A percentile compares a stretch with the other conserved stretches of the same genome.
phyloP scores from a whole-genome alignment of 2,329 filamentous ascomycete species.

The Sarocladium strictum region DNA sequence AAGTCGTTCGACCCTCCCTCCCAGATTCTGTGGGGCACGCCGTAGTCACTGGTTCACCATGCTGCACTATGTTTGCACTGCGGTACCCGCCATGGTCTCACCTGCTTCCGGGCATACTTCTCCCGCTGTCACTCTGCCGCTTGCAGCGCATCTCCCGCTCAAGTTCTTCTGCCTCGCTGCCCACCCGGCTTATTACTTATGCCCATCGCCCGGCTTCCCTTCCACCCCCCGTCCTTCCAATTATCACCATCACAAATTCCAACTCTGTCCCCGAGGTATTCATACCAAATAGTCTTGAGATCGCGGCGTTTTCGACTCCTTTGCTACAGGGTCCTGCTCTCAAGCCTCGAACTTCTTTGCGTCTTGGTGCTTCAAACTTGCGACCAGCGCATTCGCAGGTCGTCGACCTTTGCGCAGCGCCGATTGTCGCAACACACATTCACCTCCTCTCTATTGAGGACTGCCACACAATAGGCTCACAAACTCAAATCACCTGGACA shows the following conservation, averaged over 20 bases:
- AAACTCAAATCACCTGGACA: neutral
- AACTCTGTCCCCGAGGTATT: neutral
- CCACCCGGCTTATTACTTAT: constrained; percentile 7
- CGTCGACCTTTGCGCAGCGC: neutral
- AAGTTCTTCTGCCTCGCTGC: neutral
- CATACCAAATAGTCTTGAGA: neutral
- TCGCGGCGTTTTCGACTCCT: too few species aligned
- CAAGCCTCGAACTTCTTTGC: neutral
- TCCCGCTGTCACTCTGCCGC: constrained; percentile 9
- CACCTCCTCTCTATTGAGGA: neutral
- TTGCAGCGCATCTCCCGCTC: constrained; percentile 9
- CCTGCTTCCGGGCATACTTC: constrained; percentile 5
- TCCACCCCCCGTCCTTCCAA: neutral
- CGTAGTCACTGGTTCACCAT: constrained; percentile 8
- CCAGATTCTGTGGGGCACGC: neutral
- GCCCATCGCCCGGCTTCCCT: constrained; percentile 5
- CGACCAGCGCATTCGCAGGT: constrained; percentile 2
- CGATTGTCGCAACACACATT: constrained; percentile 7
- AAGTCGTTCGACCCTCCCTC: neutral
- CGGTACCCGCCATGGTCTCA: constrained; percentile 8
- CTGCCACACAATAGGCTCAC: neutral
- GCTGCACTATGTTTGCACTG: neutral
- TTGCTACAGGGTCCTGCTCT: too few species aligned
- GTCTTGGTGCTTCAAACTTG: neutral
- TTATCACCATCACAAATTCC: neutral